Base-by-base conservation (phyloP, 2,329 filamentous ascomycete genomes). In the Alternaria conjuncta region DNA sequence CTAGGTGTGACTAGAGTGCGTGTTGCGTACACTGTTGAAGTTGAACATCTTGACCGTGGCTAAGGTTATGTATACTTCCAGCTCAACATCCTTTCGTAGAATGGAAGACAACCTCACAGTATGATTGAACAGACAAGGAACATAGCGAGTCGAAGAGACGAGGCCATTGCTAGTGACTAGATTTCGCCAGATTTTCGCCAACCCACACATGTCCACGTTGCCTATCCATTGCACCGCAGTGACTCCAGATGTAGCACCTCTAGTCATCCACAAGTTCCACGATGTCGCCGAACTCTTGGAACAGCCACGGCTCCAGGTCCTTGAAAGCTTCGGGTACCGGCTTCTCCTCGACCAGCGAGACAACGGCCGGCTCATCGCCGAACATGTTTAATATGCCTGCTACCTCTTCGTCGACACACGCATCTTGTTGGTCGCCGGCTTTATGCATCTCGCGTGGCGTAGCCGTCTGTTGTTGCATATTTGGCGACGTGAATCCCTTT, bases 221-320 rank as follows among this genome's bases (percentile, higher is more conserved):
- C 7, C 10, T 44, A 23, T 15, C 12, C 3, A 32, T 25, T 12
- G 18, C 15, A 9, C 26, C 9, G 4, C 28, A 28, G 4, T 13
- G 25, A 9, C 13, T 13, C 15, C 3, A 21, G 8, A 49, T 23
- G 3, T 21, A 26, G 18, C 18, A 4, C 15, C 9, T 41, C 67
- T 56, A 70, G 12, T 66, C 67, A 50, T 77, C 73, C 32, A 76
- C 65, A 36, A 82, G 71, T 59, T 82, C 79, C 21, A 82, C 73
- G n/a, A 78, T 74, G 55, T 79, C 75, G 11, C 80, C 81, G 55
- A 80, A 81, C 62, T 82, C 79, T 28, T 71, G 61, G 15, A 78
- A 71, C 6, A 82, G 63, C 79, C 80, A 82, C 2, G 74, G 71
- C 46, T 81, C 76, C 2, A 82, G 66, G 50, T 74, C 78, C 50